Base-by-base conservation (phyloP, 176 grass and related monocot species). In the Puya raimondii region DNA sequence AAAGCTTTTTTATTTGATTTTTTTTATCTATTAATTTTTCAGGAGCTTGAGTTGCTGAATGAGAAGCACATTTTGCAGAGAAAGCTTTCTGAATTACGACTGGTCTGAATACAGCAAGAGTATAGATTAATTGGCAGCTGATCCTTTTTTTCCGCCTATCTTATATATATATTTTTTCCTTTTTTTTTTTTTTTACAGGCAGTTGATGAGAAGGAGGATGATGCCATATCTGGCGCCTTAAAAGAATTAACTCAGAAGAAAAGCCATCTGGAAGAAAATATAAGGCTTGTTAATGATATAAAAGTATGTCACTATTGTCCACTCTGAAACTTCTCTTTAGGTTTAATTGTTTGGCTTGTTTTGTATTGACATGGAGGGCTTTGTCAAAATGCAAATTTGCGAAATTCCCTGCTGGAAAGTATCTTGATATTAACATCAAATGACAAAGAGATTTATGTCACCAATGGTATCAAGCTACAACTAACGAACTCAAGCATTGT, bases 11-110 rank as follows among this genome's bases (percentile, higher is more conserved):
- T 33, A 64, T 81, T 77, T 72, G 48, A 12, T 73, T 50, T 5
- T 5, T 73, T 71, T 47, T 57, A 73, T 67, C 72, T 66, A 42
- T 49, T 50, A 47, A 82, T 23, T 20, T 85, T 69, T 26, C 56
- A 97, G 89, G 94, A 97, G 73, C 74, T 92, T 74, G 80, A 79
- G 50, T 85, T 85, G 66, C 80, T 97, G 77, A 84, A 76, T 57
- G 89, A 92, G 81, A 97, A 97, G 27, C 89, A 97, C 80, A 92
- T 92, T 80, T 82, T 97, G 65, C 86, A 92, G 86, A 90, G 77
- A 78, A 97, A 85, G 72, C 87, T 97, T 68, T 79, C 81, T 63
- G 94, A 90, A 77, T 80, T 97, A 85, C 81, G 89, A 65, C 87
- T 93, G 82, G 94, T 97, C 59, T 72, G 67, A 77, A 51, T n/a